phyloP scores from a whole-genome alignment of 192 early-diverging fungal species.

The Backusella tarrabulga region DNA sequence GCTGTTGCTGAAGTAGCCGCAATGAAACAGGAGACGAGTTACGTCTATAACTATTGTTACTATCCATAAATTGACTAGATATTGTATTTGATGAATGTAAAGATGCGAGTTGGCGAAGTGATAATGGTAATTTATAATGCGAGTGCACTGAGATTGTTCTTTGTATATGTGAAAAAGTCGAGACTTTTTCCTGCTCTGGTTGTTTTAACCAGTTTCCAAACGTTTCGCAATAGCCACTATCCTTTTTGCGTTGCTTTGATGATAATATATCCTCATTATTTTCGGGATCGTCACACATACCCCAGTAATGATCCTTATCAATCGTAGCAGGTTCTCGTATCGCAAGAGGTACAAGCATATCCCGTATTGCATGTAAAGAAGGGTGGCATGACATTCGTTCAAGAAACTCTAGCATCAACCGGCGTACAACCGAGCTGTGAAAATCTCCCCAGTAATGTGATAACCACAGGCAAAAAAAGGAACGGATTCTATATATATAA shows the following conservation, averaged over 20 bases:
- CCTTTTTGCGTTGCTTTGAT: conserved; percentile 18
- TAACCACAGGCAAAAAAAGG: conserved; percentile 30
- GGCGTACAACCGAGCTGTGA: conserved; percentile 17
- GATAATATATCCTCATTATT: background rate
- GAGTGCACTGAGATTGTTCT: background rate
- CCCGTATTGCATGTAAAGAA: conserved; percentile 19
- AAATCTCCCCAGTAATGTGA: conserved; percentile 40
- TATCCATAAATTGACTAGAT: background rate
- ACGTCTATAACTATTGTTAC: background rate
- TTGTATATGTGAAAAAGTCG: background rate
- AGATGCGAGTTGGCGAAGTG: conserved; percentile 2
- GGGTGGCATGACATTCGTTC: conserved; percentile 17
- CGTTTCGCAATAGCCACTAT: conserved; percentile 20
- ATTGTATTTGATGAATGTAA: background rate
- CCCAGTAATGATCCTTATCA: conserved; percentile 27
- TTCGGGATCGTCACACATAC: background rate
- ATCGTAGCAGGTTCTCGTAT: conserved; percentile 18
- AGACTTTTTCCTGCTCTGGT: background rate
- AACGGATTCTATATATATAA: conserved; percentile 27
- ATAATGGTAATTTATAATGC: background rate
- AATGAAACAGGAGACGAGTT: background rate
- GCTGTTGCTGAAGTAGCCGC: background rate
- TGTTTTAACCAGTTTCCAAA: background rate
- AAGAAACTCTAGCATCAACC: conserved; percentile 18
- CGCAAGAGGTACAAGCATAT: conserved; percentile 24